Evolutionary conservation across 345 rosid genomes (phyloP), one percentile per base, ranked within the genome.

Genomic region (Psidium friedrichsthalianum): DNA sequence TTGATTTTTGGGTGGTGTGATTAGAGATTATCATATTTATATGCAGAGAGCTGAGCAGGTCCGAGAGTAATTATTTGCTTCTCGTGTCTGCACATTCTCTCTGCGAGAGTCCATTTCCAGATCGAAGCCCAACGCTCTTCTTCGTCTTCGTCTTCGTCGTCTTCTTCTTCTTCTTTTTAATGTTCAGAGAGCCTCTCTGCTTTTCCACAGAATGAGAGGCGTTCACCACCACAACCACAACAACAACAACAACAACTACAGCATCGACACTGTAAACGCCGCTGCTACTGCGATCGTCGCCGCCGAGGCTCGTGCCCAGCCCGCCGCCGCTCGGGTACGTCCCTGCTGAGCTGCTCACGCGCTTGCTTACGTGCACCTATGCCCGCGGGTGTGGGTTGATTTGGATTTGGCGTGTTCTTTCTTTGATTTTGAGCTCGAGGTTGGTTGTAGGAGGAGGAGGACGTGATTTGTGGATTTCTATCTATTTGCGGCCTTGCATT

Each of bases 271-370:
- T 32, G 93, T 94, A 40, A 95, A 94, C 95, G 99, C 99, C 88
- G 99, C 99, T 52, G 99, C 99, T 32, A 84, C 98, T 7, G 99
- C 99, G 87, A 95, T 97, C 91, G 92, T 93, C 90, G 90, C 94
- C 88, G 97, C 99, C 74, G 98, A 95, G 89, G 92, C 98, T 9
- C 94, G 98, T 6, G 91, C 90, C 27, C 99, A 90, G 92, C 98
- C 98, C 1, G 36, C 95, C 36, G 54, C 93, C 27, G 91, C 87
- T 47, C 94, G 88, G 96, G 98, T 94, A 89, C 56, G 32, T 32
- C 8, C 42, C 14, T 59, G 21, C 52, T 58, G 2, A 51, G 53
- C 78, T 81, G 1, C 29, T 18, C 53, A 15, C 40, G 36, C n/a
- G 10, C 76, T 80, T 24, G 82, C 82, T 51, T 40, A 40, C 52